Base-by-base conservation (phyloP, 768 basidiomycete genomes). In the Daedaleopsis sinensis region DNA sequence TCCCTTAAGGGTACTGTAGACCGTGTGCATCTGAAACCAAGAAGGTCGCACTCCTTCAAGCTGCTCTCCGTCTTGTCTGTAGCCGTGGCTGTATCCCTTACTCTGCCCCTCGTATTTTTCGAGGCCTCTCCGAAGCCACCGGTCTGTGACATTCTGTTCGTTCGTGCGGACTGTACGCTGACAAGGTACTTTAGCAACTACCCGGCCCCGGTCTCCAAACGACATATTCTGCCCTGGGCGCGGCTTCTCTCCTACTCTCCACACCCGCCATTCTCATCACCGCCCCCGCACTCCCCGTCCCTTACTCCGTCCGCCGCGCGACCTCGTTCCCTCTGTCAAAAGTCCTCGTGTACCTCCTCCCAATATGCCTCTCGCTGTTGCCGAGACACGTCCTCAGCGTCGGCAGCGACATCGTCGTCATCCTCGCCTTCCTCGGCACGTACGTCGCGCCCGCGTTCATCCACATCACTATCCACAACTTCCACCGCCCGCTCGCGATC, bases 401-500 rank as follows among this genome's bases (percentile, higher is more conserved):
- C 15, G 70, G 87, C 24, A 82, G 81, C 50, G 81, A 85, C 60
- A 63, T 78, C 19, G 72, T 80, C 27, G 69, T 91, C 23, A 70
- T 85, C 38, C 76, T 80, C 54, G 79, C 84, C 5, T 78, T 89
- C 57, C 69, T 74, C 1, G 79, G 83, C 64, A 84, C 86, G 11
- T 92, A 86, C 71, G 74, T 88, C 54, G 72, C 90, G 1, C 88
- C 90, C 60, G 84, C 93, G 16, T 69, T 93, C 52, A 75, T 91
- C 56, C 94, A 96, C 75, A 85, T 96, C 65, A 81, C 82, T 27
- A 85, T 87, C 5, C 94, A 96, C 76, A 87, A 93, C 70, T 88
- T 97, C 76, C 86, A 87, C 59, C 85, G 87, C 3, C 95, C 95
- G 1, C 79, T 95, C 3, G 80, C 91, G 0, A 97, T 97, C 69